Conservation (phyloP, 495 filamentous ascomycete genomes). For the Trichodelitschia bisporula region DNA sequence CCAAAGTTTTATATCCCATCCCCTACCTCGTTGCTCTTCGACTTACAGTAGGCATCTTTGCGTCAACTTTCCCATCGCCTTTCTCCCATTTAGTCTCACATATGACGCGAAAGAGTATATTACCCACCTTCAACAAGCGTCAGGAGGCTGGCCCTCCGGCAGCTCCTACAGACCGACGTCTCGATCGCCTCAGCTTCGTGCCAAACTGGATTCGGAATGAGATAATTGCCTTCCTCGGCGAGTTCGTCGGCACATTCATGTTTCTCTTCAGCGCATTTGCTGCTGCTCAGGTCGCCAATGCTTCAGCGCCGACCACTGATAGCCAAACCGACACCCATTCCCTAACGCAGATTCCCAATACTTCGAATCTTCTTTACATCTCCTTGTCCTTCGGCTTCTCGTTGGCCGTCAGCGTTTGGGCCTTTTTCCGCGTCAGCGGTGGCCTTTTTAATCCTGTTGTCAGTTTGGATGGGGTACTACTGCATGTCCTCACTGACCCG, state of each 20-base stretch:
- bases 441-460: conserved; percentile 14
- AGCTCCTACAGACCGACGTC: too few relatives aligned
- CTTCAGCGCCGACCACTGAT: conserved; percentile 2
- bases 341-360: conserved; percentile 11
- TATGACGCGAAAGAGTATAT: too few relatives aligned
- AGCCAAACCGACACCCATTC: conserved; percentile 7
- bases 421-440: conserved; percentile 15
- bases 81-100: too few relatives aligned
- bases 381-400: conserved; percentile 14
- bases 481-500: too few relatives aligned
- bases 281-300: conserved; percentile 14
- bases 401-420: conserved; percentile 17
- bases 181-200: too few relatives aligned
- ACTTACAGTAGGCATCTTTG: too few relatives aligned
- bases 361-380: conserved; percentile 13
- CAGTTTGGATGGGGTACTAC: conserved; percentile 2
- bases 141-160: too few relatives aligned
- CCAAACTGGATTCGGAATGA: too few relatives aligned
- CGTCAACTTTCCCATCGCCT: too few relatives aligned
- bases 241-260: conserved; percentile 16
- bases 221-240: conserved; percentile 11
- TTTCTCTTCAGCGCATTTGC: conserved; percentile 17
- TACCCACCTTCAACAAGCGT: too few relatives aligned
- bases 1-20: too few relatives aligned
- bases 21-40: too few relatives aligned